Evolutionary conservation across 202 grass and related monocot species (phyloP), one percentile per base, ranked within the genome.

Genomic region (Panicum virgatum): DNA sequence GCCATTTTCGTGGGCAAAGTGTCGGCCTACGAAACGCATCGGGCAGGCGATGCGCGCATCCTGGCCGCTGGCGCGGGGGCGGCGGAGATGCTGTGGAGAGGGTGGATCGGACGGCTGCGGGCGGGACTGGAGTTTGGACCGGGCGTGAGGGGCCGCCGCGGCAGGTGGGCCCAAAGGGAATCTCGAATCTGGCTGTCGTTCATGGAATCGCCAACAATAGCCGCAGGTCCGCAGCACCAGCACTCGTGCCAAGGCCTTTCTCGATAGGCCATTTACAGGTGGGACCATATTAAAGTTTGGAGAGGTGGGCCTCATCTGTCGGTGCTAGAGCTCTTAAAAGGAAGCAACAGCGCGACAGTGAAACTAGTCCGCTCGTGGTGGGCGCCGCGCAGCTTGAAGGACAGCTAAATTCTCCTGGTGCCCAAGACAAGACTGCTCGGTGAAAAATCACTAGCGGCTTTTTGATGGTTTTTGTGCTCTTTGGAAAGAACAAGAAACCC

Each of bases 1-100:
- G 80, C 83, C 85, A 83, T 88, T 97, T 68, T 90, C 50, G 86
- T 82, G 79, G 86, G 86, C 82, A 88, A n/a, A 83, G 75, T 86
- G 83, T 89, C 91, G 59, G 7, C 50, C 85, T 82, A 66, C 11
- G 71, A 90, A 82, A 80, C 76, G 36, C 47, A 46, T 65, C 6
- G 40, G 20, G 39, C 14, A 6, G 47, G n/a, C 12, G 52, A 64
- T 74, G 66, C 13, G 38, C 4, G 44, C 9, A 88, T 86, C 85
- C 22, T 0, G 16, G 32, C 89, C 94, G 82, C 76, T 5, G 9
- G 36, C 0, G 0, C n/a, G 4, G 0, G 50, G 23, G 69, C 81
- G 85, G 85, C 0, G 0, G 0, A 9, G 77, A 84, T 67, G 13
- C 2, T 0, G 0, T 0, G 0, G 2, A 5, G 1, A 4, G 2